These are phyloP conservation scores for Aspergillus viridinutans DNA, from an alignment of 2,329 filamentous ascomycete species.

Conservation along the genomic window DNA sequence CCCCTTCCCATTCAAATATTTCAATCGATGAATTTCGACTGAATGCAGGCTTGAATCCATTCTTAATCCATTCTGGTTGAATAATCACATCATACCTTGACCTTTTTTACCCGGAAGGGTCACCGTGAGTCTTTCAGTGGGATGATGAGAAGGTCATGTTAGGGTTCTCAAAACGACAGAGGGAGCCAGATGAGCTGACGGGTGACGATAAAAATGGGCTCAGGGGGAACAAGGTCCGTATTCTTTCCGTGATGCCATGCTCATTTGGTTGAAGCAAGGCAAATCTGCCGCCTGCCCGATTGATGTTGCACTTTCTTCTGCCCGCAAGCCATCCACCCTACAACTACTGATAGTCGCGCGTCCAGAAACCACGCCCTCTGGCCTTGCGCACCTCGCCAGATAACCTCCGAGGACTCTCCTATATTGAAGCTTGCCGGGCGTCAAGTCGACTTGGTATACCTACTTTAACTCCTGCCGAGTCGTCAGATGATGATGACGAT, in stretches of 20 bases:
- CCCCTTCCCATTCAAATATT: not conserved
- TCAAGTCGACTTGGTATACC: constrained; percentile 16
- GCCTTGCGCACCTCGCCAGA: constrained; percentile 26
- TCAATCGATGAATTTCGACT: not conserved
- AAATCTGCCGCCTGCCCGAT: not conserved
- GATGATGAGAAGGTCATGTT: constrained; percentile 17
- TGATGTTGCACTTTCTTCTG: not conserved
- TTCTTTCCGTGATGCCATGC: not conserved
- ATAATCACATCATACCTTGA: not conserved
- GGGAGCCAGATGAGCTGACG: constrained; percentile 53
- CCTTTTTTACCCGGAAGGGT: not conserved
- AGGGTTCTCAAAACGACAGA: constrained; percentile 21
- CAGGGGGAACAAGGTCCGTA: constrained; percentile 25
- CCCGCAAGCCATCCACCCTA: not conserved
- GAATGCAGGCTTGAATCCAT: not conserved
- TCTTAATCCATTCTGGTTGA: not conserved
- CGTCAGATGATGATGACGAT: constrained; percentile 33
- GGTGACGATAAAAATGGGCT: constrained; percentile 52
- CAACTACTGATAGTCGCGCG: constrained; percentile 6
- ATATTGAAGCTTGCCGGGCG: constrained; percentile 14
- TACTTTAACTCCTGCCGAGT: constrained; percentile 34
- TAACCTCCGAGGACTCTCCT: constrained; percentile 14
- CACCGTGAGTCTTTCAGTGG: not conserved
- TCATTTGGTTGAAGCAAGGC: not conserved
- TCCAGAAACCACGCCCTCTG: constrained; percentile 31